phyloP scores from a whole-genome alignment of 2,329 filamentous ascomycete genomes.

The Tothia fuscella region DNA sequence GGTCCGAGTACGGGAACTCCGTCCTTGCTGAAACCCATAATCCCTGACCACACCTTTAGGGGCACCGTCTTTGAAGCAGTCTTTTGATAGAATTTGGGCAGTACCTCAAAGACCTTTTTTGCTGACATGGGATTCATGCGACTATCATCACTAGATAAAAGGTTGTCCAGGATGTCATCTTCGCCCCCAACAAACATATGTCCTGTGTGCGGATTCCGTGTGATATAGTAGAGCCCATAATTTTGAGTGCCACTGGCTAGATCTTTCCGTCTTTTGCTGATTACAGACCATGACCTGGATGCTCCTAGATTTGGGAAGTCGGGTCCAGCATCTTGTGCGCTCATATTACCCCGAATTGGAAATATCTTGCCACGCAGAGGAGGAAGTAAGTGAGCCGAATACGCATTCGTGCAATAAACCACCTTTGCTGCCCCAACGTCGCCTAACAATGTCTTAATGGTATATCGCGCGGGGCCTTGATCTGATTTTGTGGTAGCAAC shows the following conservation, averaged over 20 bases:
- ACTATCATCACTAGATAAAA: not conserved
- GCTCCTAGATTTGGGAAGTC: not conserved
- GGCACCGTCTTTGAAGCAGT: not conserved
- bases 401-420: not conserved
- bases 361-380: not conserved
- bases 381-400: not conserved
- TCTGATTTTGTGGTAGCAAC: not conserved
- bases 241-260: not conserved
- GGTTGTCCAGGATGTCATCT: not conserved
- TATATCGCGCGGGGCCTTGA: not conserved
- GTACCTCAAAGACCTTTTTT: not conserved
- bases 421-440: not conserved
- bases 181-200: not conserved
- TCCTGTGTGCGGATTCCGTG: not conserved
- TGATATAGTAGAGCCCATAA: not conserved
- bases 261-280: not conserved
- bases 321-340: not conserved
- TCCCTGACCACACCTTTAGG: not conserved
- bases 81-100: not conserved
- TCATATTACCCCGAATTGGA: not conserved
- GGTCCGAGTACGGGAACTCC: not conserved
- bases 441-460: not conserved
- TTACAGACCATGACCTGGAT: not conserved
- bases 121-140: not conserved
- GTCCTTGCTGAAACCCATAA: constrained; percentile 1